A percentile compares a stretch with the other conserved stretches of the same genome.
Evolutionary conservation across 345 rosid genomes (phyloP).

Genomic region (Pistacia integerrima): DNA sequence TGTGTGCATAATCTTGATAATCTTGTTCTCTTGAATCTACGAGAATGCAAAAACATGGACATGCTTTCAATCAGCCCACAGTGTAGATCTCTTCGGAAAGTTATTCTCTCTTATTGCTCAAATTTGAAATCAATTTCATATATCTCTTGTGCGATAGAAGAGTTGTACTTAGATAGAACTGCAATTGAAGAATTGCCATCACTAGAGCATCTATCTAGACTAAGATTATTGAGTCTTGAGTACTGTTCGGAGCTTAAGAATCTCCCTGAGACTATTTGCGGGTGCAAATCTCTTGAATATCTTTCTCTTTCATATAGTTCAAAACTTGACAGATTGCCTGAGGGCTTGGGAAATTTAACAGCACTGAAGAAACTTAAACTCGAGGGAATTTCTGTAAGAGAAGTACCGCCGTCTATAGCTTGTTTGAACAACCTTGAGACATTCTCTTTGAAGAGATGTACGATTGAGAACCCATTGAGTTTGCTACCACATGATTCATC

Average conservation of each 20-base stretch:
- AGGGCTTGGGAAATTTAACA: constrained; percentile 25
- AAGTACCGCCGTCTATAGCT: constrained; percentile 9
- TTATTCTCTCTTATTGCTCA: too few relatives aligned
- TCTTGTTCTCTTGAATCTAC: too few relatives aligned
- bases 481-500: constrained; percentile 15
- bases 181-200: too few relatives aligned
- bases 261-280: neutral
- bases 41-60: too few relatives aligned
- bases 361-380: constrained; percentile 31
- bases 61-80: too few relatives aligned
- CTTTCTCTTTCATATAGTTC: constrained; percentile 30
- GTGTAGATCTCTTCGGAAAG: too few relatives aligned
- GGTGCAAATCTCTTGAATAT: constrained; percentile 18
- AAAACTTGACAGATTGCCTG: constrained; percentile 27
- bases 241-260: neutral
- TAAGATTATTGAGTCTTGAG: too few relatives aligned
- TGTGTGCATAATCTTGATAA: too few relatives aligned
- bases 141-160: too few relatives aligned
- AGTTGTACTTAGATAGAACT: too few relatives aligned
- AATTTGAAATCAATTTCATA: too few relatives aligned
- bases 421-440: constrained; percentile 8
- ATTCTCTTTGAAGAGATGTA: constrained; percentile 11
- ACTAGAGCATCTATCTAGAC: too few relatives aligned
- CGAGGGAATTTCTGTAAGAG: constrained; percentile 13
- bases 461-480: constrained; percentile 23